A percentile compares a stretch with the other conserved stretches of the same genome.
phyloP scores from a whole-genome alignment of 306 rosid species.

The Lathyrus sativus region DNA sequence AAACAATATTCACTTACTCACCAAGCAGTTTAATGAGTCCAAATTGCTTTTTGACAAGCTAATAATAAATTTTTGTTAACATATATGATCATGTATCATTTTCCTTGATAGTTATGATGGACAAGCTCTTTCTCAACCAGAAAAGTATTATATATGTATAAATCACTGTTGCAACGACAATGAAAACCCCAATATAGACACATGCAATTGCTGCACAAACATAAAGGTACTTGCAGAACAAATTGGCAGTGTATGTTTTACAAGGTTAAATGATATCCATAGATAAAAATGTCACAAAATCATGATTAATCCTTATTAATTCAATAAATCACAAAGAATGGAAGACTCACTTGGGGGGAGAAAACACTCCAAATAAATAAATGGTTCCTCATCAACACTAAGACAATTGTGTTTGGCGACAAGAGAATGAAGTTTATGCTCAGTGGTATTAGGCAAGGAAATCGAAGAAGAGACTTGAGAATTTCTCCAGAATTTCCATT shows the following conservation, averaged over 20 bases:
- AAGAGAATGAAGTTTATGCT: constrained; percentile 69
- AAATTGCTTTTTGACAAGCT: constrained; percentile 24
- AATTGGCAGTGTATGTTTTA: constrained; percentile 20
- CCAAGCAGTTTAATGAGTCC: no score
- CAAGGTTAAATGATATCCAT: constrained; percentile 27
- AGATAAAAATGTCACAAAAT: constrained; percentile 25
- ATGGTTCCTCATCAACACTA: constrained; percentile 93
- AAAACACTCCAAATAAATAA: constrained; percentile 94
- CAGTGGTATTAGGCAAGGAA: constrained; percentile 84
- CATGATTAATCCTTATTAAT: constrained; percentile 5
- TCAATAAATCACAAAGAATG: constrained; percentile 23
- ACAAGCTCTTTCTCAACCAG: constrained; percentile 45
- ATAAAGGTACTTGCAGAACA: constrained; percentile 70
- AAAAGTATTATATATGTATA: constrained; percentile 59
- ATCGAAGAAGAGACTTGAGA: constrained; percentile 69
- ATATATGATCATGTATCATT: constrained; percentile 32
- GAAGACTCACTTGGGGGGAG: constrained; percentile 88
- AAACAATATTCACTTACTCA: constrained; percentile 24
- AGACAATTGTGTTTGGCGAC: constrained; percentile 63
- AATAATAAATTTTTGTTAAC: no score
- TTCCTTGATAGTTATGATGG: constrained; percentile 32
- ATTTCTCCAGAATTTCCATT: constrained; percentile 57
- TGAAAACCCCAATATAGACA: constrained; percentile 59
- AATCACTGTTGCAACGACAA: constrained; percentile 63
- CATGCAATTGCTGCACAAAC: constrained; percentile 70